phyloP scores from a whole-genome alignment of 345 rosid species.

The Cardamine occulta region DNA sequence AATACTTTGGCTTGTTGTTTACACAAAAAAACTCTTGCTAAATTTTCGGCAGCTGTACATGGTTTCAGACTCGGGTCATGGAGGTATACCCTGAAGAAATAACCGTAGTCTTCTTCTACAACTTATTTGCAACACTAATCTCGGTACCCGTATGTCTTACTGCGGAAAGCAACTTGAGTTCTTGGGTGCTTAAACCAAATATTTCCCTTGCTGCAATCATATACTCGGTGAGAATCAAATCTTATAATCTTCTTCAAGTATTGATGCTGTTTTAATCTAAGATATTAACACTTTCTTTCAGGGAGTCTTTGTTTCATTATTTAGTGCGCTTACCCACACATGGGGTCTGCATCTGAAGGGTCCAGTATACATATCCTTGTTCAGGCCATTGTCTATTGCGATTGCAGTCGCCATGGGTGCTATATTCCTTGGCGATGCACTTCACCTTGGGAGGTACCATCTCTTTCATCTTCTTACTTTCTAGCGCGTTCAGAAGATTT shows the following conservation, averaged over 20 bases:
- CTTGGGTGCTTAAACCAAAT: slow-evolving; percentile 46
- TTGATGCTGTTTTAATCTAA: not conserved
- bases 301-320: slow-evolving; percentile 38
- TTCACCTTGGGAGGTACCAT: slow-evolving; percentile 46
- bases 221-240: slow-evolving; percentile 46
- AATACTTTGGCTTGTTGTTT: not conserved
- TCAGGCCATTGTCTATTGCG: slow-evolving; percentile 43
- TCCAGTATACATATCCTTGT: slow-evolving; percentile 47
- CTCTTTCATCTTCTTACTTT: slow-evolving; percentile 2
- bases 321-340: slow-evolving; percentile 32
- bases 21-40: slow-evolving; percentile 17
- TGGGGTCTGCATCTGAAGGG: slow-evolving; percentile 51
- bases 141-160: slow-evolving; percentile 43
- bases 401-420: slow-evolving; percentile 43
- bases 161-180: slow-evolving; percentile 41
- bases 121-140: slow-evolving; percentile 30
- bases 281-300: slow-evolving; percentile 15
- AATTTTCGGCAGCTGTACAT: not conserved
- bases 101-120: slow-evolving; percentile 36
- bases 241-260: slow-evolving; percentile 31
- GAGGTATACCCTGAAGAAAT: slow-evolving; percentile 8
- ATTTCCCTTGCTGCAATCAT: slow-evolving; percentile 38
- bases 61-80: slow-evolving; percentile 25
- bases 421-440: slow-evolving; percentile 45
- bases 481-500: not conserved